Base-by-base conservation (phyloP, 192 early-diverging fungal species). In the Coemansia sp. region DNA sequence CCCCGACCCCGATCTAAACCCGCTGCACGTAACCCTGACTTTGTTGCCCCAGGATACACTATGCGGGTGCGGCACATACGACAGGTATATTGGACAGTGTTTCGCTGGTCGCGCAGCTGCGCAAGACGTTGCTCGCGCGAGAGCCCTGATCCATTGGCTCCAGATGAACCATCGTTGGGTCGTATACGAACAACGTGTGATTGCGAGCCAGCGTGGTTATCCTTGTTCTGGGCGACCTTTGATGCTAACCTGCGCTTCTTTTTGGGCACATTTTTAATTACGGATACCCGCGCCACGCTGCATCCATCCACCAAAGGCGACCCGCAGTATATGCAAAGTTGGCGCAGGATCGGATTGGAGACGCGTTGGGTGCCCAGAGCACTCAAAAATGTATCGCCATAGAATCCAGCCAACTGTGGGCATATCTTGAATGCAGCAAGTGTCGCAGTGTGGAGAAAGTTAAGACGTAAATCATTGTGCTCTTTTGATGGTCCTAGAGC, bases 361-460 rank as follows among this genome's bases (percentile, higher is more conserved):
- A 54, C 58, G 4, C 65, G 62, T 18, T 69, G 64, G 8, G 49
- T 47, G 10, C 68, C 69, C 9, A 66, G 73, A 1, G 60, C 60
- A 0, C 59, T 63, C 23, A 54, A 41, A 27, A 81, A 71, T 60
- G 68, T 25, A 49, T 64, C 65, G 38, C 78, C 78, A 26, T 65
- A 74, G 50, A 74, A 81, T 2, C 68, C 68, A 14, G 78, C 68
- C 7, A 81, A 64, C 62, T 81, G 78, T 3, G 78, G 78, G 27
- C 78, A 81, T 28, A 81, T 61, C 25, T 60, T 64, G 52, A 81
- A 81, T 7, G 62, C 78, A 5, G 69, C 58, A 6, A 67, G 68
- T 1, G 72, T 61, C 5, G 72, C 78, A 4, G 69, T 65, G 54
- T 74, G 78, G 53, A 81, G 26, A 60, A 67, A 67, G 19, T 61